These are phyloP conservation scores for Microcos paniculata DNA, from an alignment of 345 rosid genomes.

Conservation along the genomic window DNA sequence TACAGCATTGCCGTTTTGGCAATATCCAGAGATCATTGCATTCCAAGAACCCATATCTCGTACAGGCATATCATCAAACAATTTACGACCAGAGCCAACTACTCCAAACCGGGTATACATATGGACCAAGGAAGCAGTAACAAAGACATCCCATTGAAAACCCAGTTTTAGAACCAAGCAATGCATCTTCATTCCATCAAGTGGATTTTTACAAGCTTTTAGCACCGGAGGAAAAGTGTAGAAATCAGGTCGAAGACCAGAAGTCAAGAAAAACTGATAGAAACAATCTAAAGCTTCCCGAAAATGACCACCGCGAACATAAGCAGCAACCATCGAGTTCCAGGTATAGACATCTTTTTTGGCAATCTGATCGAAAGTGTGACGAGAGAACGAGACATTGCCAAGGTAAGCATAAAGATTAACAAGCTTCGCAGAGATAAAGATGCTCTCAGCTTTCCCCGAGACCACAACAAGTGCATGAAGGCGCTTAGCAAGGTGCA, in stretches of 20 bases:
- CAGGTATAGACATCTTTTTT: slow-evolving; percentile 51
- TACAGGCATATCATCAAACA: slow-evolving; percentile 52
- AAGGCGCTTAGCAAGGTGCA: slow-evolving; percentile 34
- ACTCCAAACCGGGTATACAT: slow-evolving; percentile 45
- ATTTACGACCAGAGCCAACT: slow-evolving; percentile 30
- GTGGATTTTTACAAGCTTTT: slow-evolving; percentile 48
- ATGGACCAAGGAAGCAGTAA: slow-evolving; percentile 56
- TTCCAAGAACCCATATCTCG: slow-evolving; percentile 61
- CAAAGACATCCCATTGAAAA: slow-evolving; percentile 58
- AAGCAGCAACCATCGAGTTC: slow-evolving; percentile 58
- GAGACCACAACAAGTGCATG: slow-evolving; percentile 49
- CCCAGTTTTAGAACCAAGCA: slow-evolving; percentile 56
- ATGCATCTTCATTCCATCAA: slow-evolving; percentile 52
- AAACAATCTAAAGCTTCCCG: slow-evolving; percentile 44
- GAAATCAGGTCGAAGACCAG: slow-evolving; percentile 60
- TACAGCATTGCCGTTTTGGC: slow-evolving; percentile 46
- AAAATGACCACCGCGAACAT: slow-evolving; percentile 34
- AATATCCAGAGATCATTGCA: slow-evolving; percentile 67
- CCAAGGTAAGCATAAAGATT: slow-evolving; percentile 44
- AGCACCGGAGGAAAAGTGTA: slow-evolving; percentile 56
- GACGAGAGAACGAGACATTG: slow-evolving; percentile 29
- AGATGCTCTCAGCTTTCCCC: slow-evolving; percentile 25
- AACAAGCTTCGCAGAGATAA: slow-evolving; percentile 42
- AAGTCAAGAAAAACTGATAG: slow-evolving; percentile 33
- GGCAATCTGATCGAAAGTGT: slow-evolving; percentile 38